Percentiles rank a stretch among this genome's conserved stretches.
Conservation (phyloP, 2,329 filamentous ascomycete genomes). For the Trichoderma polysporum region DNA sequence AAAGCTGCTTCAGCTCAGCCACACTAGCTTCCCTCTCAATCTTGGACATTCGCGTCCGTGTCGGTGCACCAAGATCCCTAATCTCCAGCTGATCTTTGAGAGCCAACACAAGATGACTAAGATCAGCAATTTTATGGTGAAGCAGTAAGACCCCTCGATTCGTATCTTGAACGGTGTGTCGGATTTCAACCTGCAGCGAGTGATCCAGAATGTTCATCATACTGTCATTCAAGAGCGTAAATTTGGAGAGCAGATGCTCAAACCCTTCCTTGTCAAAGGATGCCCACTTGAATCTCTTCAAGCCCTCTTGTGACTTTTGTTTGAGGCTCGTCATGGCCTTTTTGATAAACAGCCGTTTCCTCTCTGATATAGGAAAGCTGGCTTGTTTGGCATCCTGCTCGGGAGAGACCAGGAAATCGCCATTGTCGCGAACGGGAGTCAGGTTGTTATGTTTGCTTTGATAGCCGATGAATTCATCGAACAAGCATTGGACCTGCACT, state of each 20-base stretch:
- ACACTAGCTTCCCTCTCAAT: conserved; percentile 40
- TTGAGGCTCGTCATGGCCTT: conserved; percentile 43
- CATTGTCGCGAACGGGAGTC: conserved; percentile 35
- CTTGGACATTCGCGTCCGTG: conserved; percentile 35
- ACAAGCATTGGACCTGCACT: conserved; percentile 47
- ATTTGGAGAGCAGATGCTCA: conserved; percentile 44
- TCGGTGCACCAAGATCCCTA: conserved; percentile 23
- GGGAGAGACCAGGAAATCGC: conserved; percentile 37
- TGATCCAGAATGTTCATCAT: conserved; percentile 50
- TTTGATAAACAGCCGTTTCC: conserved; percentile 44
- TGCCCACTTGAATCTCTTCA: conserved; percentile 41
- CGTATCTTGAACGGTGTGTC: conserved; percentile 48
- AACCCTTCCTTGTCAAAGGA: conserved; percentile 49
- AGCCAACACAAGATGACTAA: conserved; percentile 47
- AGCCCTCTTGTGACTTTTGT: conserved; percentile 36
- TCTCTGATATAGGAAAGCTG: conserved; percentile 45
- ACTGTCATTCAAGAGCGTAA: conserved; percentile 47
- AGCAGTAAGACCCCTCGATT: conserved; percentile 48
- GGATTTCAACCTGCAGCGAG: conserved; percentile 47
- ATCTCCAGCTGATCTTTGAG: conserved; percentile 45
- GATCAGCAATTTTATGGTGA: conserved; percentile 46
- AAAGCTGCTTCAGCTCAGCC: conserved; percentile 41
- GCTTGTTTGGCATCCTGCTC: conserved; percentile 46
- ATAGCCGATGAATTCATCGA: conserved; percentile 46
- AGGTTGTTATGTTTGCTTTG: conserved; percentile 42